These are phyloP conservation scores for Tulasnella sp. DNA, from an alignment of 768 basidiomycete genomes.

Conservation along the genomic window DNA sequence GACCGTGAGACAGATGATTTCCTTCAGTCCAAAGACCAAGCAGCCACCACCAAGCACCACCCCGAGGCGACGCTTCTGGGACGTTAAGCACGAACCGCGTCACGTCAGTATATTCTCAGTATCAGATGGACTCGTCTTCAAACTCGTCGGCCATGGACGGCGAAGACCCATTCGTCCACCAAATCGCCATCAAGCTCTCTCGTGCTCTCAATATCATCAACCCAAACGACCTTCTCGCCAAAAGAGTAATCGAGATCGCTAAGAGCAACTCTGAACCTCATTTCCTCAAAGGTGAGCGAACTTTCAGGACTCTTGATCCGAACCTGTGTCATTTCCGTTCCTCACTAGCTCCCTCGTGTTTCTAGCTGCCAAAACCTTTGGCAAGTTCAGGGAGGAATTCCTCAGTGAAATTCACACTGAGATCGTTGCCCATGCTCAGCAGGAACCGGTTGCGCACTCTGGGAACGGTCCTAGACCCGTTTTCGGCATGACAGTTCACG, in stretches of 20 bases:
- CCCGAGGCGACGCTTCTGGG: neutral
- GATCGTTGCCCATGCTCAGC: slow-evolving; percentile 65
- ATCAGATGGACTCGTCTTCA: neutral
- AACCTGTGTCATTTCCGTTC: slow-evolving; percentile 11
- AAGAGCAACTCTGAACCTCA: slow-evolving; percentile 58
- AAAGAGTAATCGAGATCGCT: slow-evolving; percentile 74
- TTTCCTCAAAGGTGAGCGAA: slow-evolving; percentile 60
- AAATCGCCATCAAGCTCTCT: slow-evolving; percentile 73
- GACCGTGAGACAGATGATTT: neutral
- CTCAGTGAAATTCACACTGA: slow-evolving; percentile 74
- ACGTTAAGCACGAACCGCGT: neutral
- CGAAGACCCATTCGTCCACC: slow-evolving; percentile 50
- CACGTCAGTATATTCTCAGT: neutral
- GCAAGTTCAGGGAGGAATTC: slow-evolving; percentile 78
- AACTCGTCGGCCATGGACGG: neutral
- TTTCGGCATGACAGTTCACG: slow-evolving; percentile 71
- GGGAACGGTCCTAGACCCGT: slow-evolving; percentile 52
- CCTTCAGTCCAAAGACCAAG: neutral
- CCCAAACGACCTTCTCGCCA: slow-evolving; percentile 78
- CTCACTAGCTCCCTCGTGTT: slow-evolving; percentile 15
- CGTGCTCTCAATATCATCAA: slow-evolving; percentile 73
- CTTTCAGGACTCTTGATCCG: slow-evolving; percentile 1
- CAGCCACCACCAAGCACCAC: neutral
- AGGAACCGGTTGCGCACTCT: slow-evolving; percentile 50
- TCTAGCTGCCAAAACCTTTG: slow-evolving; percentile 72